phyloP scores from a whole-genome alignment of 2,329 filamentous ascomycete genomes.

The Pochonia chlamydosporia region DNA sequence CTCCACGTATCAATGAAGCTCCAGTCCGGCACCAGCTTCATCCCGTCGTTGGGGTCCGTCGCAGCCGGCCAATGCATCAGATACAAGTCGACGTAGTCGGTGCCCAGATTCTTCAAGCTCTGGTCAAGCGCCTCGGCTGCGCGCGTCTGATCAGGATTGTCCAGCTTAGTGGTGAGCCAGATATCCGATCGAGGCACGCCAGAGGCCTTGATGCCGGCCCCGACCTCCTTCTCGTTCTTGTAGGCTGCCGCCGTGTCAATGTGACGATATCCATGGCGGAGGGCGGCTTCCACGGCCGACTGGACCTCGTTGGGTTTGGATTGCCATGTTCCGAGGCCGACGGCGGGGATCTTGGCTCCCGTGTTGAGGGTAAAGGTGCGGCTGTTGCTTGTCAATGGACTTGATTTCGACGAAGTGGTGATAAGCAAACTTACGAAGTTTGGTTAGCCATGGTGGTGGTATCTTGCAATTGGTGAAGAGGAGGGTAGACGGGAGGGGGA shows the following conservation, averaged over 20 bases:
- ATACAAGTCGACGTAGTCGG: conserved; percentile 64
- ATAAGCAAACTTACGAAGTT: conserved; percentile 2
- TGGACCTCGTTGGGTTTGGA: conserved; percentile 63
- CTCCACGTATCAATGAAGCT: conserved; percentile 75
- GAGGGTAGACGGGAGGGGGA: too few species aligned
- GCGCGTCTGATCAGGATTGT: conserved; percentile 72
- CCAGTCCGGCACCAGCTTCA: conserved; percentile 71
- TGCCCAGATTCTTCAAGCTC: conserved; percentile 54
- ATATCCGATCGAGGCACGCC: conserved; percentile 61
- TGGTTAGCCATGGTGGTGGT: conserved; percentile 10
- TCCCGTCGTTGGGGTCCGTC: conserved; percentile 54
- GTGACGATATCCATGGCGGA: conserved; percentile 65
- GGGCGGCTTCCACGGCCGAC: conserved; percentile 64
- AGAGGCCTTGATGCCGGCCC: conserved; percentile 56
- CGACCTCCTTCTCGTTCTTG: conserved; percentile 68
- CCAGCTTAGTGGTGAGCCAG: conserved; percentile 75
- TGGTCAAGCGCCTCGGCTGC: conserved; percentile 55
- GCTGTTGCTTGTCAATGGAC: conserved; percentile 1
- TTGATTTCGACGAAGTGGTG: background rate
- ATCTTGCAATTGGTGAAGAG: too few species aligned
- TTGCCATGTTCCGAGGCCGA: conserved; percentile 78
- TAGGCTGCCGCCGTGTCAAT: conserved; percentile 75
- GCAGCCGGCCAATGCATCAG: conserved; percentile 69
- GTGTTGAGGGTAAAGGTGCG: conserved; percentile 64
- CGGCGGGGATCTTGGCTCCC: conserved; percentile 69